A percentile compares a stretch with the other conserved stretches of the same genome.
These are phyloP conservation scores for Fusarium tuaranense DNA, from an alignment of 2,329 filamentous ascomycete species.

Conservation along the genomic window DNA sequence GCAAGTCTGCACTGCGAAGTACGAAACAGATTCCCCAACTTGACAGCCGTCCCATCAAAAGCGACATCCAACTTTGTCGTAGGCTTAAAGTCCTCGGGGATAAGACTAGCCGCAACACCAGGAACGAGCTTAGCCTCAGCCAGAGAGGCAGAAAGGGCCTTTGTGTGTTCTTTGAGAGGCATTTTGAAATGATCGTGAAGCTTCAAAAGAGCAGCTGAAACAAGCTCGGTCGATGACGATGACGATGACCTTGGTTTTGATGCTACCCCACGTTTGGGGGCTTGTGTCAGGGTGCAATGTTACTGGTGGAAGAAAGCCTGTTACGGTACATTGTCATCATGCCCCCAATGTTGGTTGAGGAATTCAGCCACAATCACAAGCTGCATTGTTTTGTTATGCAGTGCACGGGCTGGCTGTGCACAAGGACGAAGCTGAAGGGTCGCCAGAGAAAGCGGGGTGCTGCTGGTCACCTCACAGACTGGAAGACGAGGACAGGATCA, in stretches of 20 bases:
- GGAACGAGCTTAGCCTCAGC: constrained; percentile 54
- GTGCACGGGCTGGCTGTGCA: not conserved
- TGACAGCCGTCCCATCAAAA: constrained; percentile 49
- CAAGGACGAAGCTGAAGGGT: too few relatives aligned
- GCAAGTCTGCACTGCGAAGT: constrained; percentile 51
- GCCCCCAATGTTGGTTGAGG: constrained; percentile 17
- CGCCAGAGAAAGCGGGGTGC: not conserved
- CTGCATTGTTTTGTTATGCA: not conserved
- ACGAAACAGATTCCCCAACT: constrained; percentile 55
- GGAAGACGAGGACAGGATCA: not conserved
- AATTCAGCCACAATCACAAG: not conserved
- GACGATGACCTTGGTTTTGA: constrained; percentile 21
- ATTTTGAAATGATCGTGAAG: constrained; percentile 15
- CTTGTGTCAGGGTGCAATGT: constrained; percentile 17
- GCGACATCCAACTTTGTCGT: constrained; percentile 53
- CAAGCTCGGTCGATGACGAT: constrained; percentile 28
- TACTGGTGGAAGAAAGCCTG: constrained; percentile 31
- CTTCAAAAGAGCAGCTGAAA: constrained; percentile 1
- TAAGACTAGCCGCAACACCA: constrained; percentile 53
- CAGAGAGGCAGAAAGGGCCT: constrained; percentile 47
- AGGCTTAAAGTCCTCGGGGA: constrained; percentile 57
- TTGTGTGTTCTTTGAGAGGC: constrained; percentile 30
- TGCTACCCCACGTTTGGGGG: constrained; percentile 34
- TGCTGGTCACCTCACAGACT: not conserved
- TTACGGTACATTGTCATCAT: not conserved